Conservation (phyloP, 2,329 filamentous ascomycete species). For the Colletotrichum neosansevieriae region DNA sequence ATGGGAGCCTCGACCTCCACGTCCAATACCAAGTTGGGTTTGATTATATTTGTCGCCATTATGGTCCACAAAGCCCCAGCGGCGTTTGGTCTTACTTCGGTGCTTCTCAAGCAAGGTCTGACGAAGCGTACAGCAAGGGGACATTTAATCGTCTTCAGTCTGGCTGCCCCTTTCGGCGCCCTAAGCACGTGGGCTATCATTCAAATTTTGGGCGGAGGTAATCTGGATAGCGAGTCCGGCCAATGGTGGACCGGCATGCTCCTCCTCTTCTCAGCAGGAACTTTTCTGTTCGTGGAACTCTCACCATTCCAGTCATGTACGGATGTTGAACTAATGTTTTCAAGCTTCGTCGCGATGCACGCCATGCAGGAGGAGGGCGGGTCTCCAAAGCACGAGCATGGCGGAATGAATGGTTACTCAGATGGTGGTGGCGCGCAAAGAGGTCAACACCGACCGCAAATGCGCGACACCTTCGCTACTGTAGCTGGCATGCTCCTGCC, state of each 20-base stretch:
- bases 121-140: slow-evolving; percentile 86
- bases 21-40: slow-evolving; percentile 79
- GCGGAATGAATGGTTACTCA: slow-evolving; percentile 64
- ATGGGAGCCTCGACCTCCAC: slow-evolving; percentile 89
- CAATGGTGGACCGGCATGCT: slow-evolving; percentile 94
- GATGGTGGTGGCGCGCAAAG: slow-evolving; percentile 57
- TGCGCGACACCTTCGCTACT: slow-evolving; percentile 78
- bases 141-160: slow-evolving; percentile 90
- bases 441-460: slow-evolving; percentile 67
- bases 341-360: slow-evolving; percentile 94
- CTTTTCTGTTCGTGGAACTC: slow-evolving; percentile 80
- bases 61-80: slow-evolving; percentile 98
- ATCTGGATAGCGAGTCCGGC: slow-evolving; percentile 69
- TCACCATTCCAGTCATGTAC: neutral
- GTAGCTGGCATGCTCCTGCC: slow-evolving; percentile 83
- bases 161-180: slow-evolving; percentile 90
- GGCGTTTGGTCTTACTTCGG: slow-evolving; percentile 92
- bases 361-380: slow-evolving; percentile 86
- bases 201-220: slow-evolving; percentile 75
- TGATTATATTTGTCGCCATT: slow-evolving; percentile 95
- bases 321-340: slow-evolving; percentile 8
- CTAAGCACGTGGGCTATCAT: slow-evolving; percentile 86
- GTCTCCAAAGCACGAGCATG: slow-evolving; percentile 64
- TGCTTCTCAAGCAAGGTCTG: slow-evolving; percentile 90
- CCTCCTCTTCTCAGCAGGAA: slow-evolving; percentile 94